phyloP scores from a whole-genome alignment of 257 asterid species.

The Osmanthus fragrans region DNA sequence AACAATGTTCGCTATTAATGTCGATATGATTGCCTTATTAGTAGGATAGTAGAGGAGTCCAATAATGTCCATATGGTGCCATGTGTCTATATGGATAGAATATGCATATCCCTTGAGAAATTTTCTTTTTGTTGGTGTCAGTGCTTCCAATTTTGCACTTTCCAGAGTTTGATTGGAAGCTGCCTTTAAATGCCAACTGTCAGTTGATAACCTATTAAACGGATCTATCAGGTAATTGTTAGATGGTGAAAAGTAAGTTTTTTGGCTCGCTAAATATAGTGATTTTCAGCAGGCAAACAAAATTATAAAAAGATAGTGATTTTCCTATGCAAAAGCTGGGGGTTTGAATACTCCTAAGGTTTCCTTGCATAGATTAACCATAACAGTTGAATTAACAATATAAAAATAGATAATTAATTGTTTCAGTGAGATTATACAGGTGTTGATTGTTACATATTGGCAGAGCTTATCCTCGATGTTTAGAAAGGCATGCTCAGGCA shows the following conservation, averaged over 20 bases:
- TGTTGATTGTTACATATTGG: too few species aligned
- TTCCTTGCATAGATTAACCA: not conserved
- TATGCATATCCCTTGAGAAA: conserved; percentile 17
- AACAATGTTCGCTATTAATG: not conserved
- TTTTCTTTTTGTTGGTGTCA: conserved; percentile 25
- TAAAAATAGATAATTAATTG: too few species aligned
- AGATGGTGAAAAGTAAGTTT: not conserved
- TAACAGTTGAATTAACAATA: too few species aligned
- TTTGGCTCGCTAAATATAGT: not conserved
- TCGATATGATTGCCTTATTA: not conserved
- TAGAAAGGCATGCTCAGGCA: too few species aligned
- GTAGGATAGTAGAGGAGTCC: not conserved
- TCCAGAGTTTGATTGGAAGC: conserved; percentile 8
- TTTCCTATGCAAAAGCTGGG: not conserved
- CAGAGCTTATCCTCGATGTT: too few species aligned
- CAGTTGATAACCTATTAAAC: not conserved
- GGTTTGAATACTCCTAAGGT: not conserved
- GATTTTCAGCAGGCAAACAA: not conserved
- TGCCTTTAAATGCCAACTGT: conserved; percentile 5
- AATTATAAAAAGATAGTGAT: not conserved
- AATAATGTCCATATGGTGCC: conserved; percentile 7
- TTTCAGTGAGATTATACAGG: too few species aligned
- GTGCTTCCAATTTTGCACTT: conserved; percentile 20
- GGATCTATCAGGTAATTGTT: not conserved
- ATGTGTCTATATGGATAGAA: conserved; percentile 14